Evolutionary conservation across 2,329 filamentous ascomycete species (phyloP).

Genomic region (Rasamsonia emersonii): DNA sequence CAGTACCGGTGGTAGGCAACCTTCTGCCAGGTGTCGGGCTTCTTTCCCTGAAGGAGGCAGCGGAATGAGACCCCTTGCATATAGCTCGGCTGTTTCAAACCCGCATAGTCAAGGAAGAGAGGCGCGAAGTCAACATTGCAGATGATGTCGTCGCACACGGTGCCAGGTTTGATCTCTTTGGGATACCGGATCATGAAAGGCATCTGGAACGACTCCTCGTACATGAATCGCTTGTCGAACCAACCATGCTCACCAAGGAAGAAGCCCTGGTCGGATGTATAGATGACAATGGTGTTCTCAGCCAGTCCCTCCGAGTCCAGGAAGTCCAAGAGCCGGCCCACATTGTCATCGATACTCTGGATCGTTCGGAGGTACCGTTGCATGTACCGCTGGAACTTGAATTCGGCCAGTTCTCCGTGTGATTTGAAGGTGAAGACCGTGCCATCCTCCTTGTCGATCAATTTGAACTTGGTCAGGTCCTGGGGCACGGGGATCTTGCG

Average conservation of each 20-base stretch:
- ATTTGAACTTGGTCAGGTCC: slow-evolving; percentile 21
- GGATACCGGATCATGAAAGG: slow-evolving; percentile 45
- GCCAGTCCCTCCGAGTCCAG: slow-evolving; percentile 36
- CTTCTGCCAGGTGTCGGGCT: slow-evolving; percentile 41
- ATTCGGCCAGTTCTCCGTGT: slow-evolving; percentile 38
- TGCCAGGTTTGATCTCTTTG: slow-evolving; percentile 28
- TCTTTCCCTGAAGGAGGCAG: slow-evolving; percentile 26
- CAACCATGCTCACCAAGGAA: slow-evolving; percentile 51
- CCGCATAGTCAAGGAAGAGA: slow-evolving; percentile 42
- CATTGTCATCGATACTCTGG: slow-evolving; percentile 45
- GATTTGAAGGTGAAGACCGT: slow-evolving; percentile 39
- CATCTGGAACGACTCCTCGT: slow-evolving; percentile 51
- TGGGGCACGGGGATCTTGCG: slow-evolving; percentile 34
- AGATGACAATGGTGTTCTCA: slow-evolving; percentile 45
- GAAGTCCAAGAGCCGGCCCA: slow-evolving; percentile 41
- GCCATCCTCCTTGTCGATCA: slow-evolving; percentile 42
- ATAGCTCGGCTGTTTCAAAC: slow-evolving; percentile 35
- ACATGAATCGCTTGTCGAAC: slow-evolving; percentile 53
- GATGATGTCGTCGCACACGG: slow-evolving; percentile 41
- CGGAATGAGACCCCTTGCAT: slow-evolving; percentile 46
- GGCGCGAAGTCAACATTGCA: slow-evolving; percentile 49
- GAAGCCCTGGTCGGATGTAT: slow-evolving; percentile 49
- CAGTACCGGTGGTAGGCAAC: slow-evolving; percentile 49
- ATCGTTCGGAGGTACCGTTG: slow-evolving; percentile 47
- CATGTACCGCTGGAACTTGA: slow-evolving; percentile 52